Evolutionary conservation across 2,329 filamentous ascomycete species (phyloP), one percentile per base, ranked within the genome.

Genomic region (Zasmidium angulare): DNA sequence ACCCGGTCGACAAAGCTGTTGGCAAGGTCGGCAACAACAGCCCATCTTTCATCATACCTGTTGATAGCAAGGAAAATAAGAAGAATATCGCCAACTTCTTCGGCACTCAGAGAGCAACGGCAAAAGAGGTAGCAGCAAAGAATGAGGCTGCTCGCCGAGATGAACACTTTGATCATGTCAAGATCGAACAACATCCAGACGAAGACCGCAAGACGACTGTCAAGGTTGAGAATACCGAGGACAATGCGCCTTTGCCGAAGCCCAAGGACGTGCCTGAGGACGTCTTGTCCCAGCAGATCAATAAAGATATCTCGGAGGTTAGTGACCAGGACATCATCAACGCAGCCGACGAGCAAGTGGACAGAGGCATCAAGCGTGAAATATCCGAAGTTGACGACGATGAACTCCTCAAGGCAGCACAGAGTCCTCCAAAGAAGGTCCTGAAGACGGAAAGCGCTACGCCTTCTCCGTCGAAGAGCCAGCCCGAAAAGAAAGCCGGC

Each of bases 1-100:
- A 96, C 71, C 87, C 89, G 0, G 95, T 99, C 1, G 86, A 83
- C 68, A 90, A 91, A 72, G 93, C 95, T 2, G 93, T 98, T 0
- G 93, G 93, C 0, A 98, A 96, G 76, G 93, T 96, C 0, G 93
- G 93, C 4, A 96, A 96, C 67, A 90, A 96, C 73, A 96, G 90
- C 20, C 86, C 91, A 0, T 84, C 82, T 0, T 96, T 97, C 70
- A 83, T 97, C 48, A 79, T 96, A 1, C 93, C 93, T 0, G 77
- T 97, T 31, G 84, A 90, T 68, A 96, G 90, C 75, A 87, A 86
- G 64, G 89, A 93, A 69, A 97, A 97, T 74, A 97, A 96, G 78
- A 86, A 83, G 52, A 97, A 95, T 66, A 98, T 98, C 74, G 90
- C 89, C 49, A 96, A 96, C 69, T 97, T 96, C 79, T 98, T 98